Evolutionary conservation across 345 rosid genomes (phyloP), one percentile per base, ranked within the genome.

Genomic region (Moricandia moricandioides): DNA sequence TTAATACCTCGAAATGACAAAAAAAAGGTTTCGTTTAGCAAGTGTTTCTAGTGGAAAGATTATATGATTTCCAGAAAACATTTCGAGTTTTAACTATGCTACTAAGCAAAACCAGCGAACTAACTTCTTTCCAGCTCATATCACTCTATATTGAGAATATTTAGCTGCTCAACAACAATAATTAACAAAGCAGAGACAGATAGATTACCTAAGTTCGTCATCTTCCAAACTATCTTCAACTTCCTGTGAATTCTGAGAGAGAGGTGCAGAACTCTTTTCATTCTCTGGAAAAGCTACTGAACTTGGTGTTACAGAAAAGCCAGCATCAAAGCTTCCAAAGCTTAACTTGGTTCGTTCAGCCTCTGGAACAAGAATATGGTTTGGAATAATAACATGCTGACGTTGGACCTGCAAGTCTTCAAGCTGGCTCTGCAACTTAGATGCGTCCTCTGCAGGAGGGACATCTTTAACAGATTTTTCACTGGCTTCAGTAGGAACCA

Each of bases 321-420:
- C 86, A 63, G 90, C 86, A 85, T 88, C 92, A 71, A 93, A 93
- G 80, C 98, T 93, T 84, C 98, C 98, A 82, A 93, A 93, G 85
- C 92, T 93, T 78, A 93, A 68, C 74, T 89, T 93, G 56, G 84
- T 85, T 75, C 94, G 87, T 80, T 89, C 91, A 79, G 96, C 87
- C 76, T 93, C 98, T 40, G 97, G 98, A 73, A 93, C 96, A 78
- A 86, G 96, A 62, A 93, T 93, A 73, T 91, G 96, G 75, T 83
- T 83, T 49, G 98, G 97, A 63, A 93, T 88, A 73, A 93, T 93
- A 83, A 93, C 98, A 83, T 90, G 90, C 72, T 86, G 93, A 18
- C 89, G 88, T 69, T 89, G 89, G 82, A 91, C 80, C 76, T 81
- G 89, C 75, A 91, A 72, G 59, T 84, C 89, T 80, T 84, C 92